Percentiles rank a stretch among this genome's conserved stretches.
phyloP scores from a whole-genome alignment of 2,329 filamentous ascomycete species.

The Botryotinia calthae region DNA sequence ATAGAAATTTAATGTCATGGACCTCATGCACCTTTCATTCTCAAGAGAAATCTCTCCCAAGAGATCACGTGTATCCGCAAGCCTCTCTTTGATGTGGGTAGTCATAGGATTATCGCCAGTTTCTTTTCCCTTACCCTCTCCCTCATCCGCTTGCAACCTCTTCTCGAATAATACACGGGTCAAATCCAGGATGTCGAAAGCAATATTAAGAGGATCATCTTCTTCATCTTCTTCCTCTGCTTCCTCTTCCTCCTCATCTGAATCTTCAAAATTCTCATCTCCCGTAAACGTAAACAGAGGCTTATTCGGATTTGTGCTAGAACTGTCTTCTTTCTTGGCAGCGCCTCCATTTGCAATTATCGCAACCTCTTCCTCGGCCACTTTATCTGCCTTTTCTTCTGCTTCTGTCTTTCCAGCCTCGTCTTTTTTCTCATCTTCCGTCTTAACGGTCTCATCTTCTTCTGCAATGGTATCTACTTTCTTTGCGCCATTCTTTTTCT shows the following conservation, averaged over 20 bases:
- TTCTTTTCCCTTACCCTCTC: constrained; percentile 48
- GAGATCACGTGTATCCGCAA: constrained; percentile 82
- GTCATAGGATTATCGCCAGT: constrained; percentile 41
- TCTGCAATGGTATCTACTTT: constrained; percentile 41
- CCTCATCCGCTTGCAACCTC: constrained; percentile 50
- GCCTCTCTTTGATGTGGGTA: constrained; percentile 71
- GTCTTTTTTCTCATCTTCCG: constrained; percentile 52
- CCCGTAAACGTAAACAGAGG: constrained; percentile 89
- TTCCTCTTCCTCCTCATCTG: constrained; percentile 68
- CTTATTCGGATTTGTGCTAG: constrained; percentile 54
- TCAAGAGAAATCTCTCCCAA: constrained; percentile 96
- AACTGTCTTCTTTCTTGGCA: constrained; percentile 39
- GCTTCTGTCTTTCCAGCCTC: constrained; percentile 43
- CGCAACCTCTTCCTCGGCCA: constrained; percentile 48
- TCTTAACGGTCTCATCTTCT: constrained; percentile 53
- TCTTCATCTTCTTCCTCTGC: constrained; percentile 44
- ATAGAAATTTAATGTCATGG: neutral
- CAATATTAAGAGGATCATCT: constrained; percentile 70
- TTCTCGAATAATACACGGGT: constrained; percentile 63
- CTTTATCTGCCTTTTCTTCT: constrained; percentile 45
- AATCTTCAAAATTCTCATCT: constrained; percentile 88
- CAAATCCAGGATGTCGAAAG: constrained; percentile 81
- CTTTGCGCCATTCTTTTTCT: constrained; percentile 43
- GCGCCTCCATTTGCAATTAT: constrained; percentile 37
- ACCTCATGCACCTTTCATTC: constrained; percentile 67